Base-by-base conservation (phyloP, 805 yeast species). In the Candida lessepsii region DNA sequence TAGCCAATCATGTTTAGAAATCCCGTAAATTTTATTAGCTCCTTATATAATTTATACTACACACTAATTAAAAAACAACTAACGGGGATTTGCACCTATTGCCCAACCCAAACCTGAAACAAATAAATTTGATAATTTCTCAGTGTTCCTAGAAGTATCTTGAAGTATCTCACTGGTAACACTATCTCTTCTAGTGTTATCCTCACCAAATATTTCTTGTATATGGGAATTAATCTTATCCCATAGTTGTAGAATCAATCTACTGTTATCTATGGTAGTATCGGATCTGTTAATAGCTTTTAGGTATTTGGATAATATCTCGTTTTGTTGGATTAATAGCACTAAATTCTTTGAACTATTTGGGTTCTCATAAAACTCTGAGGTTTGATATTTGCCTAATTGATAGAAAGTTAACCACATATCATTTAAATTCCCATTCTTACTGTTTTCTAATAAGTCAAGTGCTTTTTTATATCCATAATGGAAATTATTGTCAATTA, bases 351-450 rank as follows among this genome's bases (percentile, higher is more conserved):
- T 45, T 40, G 42, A 34, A 61, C 52, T 57, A 57, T 74, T 43
- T 9, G 52, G 58, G 2, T 52, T 57, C 4, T 45, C 54, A 34
- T 49, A 51, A 53, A 65, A 60, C 8, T 51, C 52, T 1, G 65
- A 59, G 5, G 61, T 54, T 9, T 60, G 55, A 41, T 49, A 66
- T 58, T 84, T 83, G 3, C 86, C 85, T 3, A 83, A 80, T 50
- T 86, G 95, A 51, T 81, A 83, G 45, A 83, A 78, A 1, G 86
- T 78, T 18, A 80, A 69, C 96, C 96, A 88, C 35, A 68, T 61
- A 13, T 63, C 63, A 27, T 57, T 54, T 29, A 66, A 39, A 18
- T 41, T 37, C 9, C 33, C 42, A 14, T 45, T 41, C 2, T 44
- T 47, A 9, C 42, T 33, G 8, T 28, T 29, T 5, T 19, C 39